Evolutionary conservation across 192 early-diverging fungal genomes (phyloP), one percentile per base, ranked within the genome.

Genomic region (Coemansia sp.): DNA sequence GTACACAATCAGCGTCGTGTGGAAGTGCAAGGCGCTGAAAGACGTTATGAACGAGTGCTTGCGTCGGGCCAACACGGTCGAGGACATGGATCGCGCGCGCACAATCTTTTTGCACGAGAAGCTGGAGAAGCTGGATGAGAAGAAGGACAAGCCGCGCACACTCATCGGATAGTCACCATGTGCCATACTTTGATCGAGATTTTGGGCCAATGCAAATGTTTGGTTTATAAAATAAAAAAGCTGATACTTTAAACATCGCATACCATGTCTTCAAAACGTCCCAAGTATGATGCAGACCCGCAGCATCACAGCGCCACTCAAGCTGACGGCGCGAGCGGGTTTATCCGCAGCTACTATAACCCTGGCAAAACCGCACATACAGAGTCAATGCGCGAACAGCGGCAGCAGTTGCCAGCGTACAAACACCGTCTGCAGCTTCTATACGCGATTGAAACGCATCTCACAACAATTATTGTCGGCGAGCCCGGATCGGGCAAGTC

Each of bases 401-500:
- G 95, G 22, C 83, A 88, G 32, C 84, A 84, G 48, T 84, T 98
- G 22, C 95, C 97, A 16, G 95, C 94, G 14, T 88, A 90, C 72
- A 86, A 87, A 49, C 92, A 97, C 59, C 84, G 92, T 40, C 86
- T 92, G 67, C 85, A 93, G 33, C 79, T 98, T 6, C 69, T 98
- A 42, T 83, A 88, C 29, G 86, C 94, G 2, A 84, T 96, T 7
- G 83, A 92, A 23, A 93, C 90, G 50, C 91, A 95, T 54, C 85
- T 88, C 58, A 85, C 60, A 1, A 60, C 95, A 32, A 81, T 98
- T 31, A 88, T 98, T 0, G 86, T 95, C 28, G 94, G 94, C 31
- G 93, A 96, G 64, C 96, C 95, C 22, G 95, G 94, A 23, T 95
- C 92, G 7, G 96, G 95, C 44, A 97, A 96, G 51, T 97, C 95